These are phyloP conservation scores for Inga oerstediana DNA, from an alignment of 306 rosid genomes.

Conservation along the genomic window DNA sequence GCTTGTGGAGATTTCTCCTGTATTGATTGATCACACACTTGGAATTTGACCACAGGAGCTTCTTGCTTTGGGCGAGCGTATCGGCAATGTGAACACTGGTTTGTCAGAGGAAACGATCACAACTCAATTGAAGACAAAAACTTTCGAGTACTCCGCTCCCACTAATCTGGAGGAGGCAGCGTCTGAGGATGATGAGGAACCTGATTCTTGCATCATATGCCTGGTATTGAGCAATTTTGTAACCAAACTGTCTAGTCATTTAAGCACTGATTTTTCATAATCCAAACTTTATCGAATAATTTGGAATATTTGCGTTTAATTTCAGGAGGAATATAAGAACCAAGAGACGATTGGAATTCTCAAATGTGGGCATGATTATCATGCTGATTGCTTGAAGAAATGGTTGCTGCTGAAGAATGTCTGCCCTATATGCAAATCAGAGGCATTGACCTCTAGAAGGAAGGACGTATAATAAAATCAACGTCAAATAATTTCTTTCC, in stretches of 20 bases:
- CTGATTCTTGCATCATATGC: slow-evolving; percentile 81
- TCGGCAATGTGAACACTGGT: slow-evolving; percentile 89
- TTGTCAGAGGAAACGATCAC: slow-evolving; percentile 70
- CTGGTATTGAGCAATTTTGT: slow-evolving; percentile 60
- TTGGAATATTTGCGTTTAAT: slow-evolving; percentile 14
- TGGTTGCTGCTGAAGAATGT: slow-evolving; percentile 90
- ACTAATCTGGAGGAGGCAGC: slow-evolving; percentile 61
- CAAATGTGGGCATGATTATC: slow-evolving; percentile 88
- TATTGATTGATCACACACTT: slow-evolving; percentile 13
- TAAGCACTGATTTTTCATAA: not conserved
- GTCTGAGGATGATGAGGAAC: slow-evolving; percentile 56
- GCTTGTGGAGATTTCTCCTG: not conserved
- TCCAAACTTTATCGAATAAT: not conserved
- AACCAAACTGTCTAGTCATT: slow-evolving; percentile 1
- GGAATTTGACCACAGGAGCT: slow-evolving; percentile 68
- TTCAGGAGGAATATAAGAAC: slow-evolving; percentile 78
- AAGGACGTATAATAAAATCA: slow-evolving; percentile 42
- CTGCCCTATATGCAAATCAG: slow-evolving; percentile 96
- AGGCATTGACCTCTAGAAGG: slow-evolving; percentile 61
- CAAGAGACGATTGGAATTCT: slow-evolving; percentile 74
- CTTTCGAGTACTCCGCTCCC: slow-evolving; percentile 35
- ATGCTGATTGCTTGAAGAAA: slow-evolving; percentile 74
- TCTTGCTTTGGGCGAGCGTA: slow-evolving; percentile 93
- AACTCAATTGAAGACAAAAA: slow-evolving; percentile 53
- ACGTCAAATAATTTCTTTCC: slow-evolving; percentile 21